Percentiles rank a stretch among this genome's conserved stretches.
Conservation (phyloP, 1,284 basidiomycete genomes). For the Phenoliferia sp. region DNA sequence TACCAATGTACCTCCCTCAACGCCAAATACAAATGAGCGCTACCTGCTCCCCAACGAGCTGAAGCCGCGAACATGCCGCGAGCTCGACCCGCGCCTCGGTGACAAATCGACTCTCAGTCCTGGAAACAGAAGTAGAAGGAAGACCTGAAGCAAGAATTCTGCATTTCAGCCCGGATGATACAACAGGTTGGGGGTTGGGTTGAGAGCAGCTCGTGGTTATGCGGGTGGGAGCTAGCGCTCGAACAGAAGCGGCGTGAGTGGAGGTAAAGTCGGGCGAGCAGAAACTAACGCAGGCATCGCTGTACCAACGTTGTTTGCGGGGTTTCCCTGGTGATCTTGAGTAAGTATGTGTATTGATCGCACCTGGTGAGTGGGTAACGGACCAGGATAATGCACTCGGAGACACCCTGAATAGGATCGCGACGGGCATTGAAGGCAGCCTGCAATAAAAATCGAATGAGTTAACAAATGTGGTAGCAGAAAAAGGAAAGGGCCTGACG, state of each 20-base stretch:
- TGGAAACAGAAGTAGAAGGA: too few relatives aligned
- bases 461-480: neutral
- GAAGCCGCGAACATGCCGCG: too few relatives aligned
- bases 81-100: too few relatives aligned
- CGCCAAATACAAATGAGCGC: too few relatives aligned
- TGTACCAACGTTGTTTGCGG: conserved; percentile 32
- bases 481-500: neutral
- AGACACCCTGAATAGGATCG: conserved; percentile 91
- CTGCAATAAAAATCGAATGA: neutral
- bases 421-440: conserved; percentile 94
- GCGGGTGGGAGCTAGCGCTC: too few relatives aligned
- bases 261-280: conserved; percentile 31
- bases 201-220: too few relatives aligned
- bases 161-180: too few relatives aligned
- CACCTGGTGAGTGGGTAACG: conserved; percentile 57
- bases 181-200: too few relatives aligned
- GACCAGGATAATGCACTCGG: conserved; percentile 99
- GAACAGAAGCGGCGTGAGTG: conserved; percentile 31
- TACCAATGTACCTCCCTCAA: too few relatives aligned
- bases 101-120: too few relatives aligned
- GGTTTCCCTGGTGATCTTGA: conserved; percentile 14
- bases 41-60: too few relatives aligned
- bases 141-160: too few relatives aligned
- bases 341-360: neutral
- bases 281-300: conserved; percentile 35